Percentiles rank a stretch among this genome's conserved stretches.
Conservation (phyloP, 2,329 filamentous ascomycete species). For the Cordyceps tenuipes region DNA sequence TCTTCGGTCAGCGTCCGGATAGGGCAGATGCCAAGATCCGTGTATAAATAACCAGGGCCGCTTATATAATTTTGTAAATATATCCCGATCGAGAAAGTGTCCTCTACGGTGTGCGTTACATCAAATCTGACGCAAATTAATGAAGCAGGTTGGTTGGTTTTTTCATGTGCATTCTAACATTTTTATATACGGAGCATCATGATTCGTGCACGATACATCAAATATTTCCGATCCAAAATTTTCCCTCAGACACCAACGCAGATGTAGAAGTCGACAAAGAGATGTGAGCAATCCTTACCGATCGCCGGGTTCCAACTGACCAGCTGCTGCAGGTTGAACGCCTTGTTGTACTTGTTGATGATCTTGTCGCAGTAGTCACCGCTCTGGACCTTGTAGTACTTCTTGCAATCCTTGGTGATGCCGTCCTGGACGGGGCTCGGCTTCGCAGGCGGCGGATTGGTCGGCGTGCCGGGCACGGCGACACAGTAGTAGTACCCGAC, state of each 20-base stretch:
- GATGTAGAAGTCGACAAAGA: slow-evolving; percentile 11
- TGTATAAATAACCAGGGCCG: slow-evolving; percentile 23
- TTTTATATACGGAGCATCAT: slow-evolving; percentile 4
- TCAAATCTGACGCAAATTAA: too few species aligned
- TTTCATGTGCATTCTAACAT: background rate
- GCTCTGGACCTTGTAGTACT: slow-evolving; percentile 13
- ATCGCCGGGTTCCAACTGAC: slow-evolving; percentile 11
- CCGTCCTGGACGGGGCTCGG: slow-evolving; percentile 2
- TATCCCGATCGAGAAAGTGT: background rate
- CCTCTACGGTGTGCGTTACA: too few species aligned
- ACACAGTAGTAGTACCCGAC: slow-evolving; percentile 12
- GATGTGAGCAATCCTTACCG: slow-evolving; percentile 5
- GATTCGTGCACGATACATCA: background rate
- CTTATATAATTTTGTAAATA: background rate
- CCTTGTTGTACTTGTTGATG: slow-evolving; percentile 7
- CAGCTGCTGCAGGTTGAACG: slow-evolving; percentile 9
- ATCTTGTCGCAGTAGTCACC: slow-evolving; percentile 14
- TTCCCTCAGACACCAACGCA: slow-evolving; percentile 1
- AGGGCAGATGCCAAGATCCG: slow-evolving; percentile 70
- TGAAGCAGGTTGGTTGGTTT: background rate
- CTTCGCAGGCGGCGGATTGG: background rate
- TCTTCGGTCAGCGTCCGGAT: slow-evolving; percentile 76
- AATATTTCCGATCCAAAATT: background rate
- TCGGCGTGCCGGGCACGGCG: slow-evolving; percentile 9
- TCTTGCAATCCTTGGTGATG: slow-evolving; percentile 11